These are phyloP conservation scores for Pouteria glomerata DNA, from an alignment of 148 eudicot genomes.

Conservation along the genomic window DNA sequence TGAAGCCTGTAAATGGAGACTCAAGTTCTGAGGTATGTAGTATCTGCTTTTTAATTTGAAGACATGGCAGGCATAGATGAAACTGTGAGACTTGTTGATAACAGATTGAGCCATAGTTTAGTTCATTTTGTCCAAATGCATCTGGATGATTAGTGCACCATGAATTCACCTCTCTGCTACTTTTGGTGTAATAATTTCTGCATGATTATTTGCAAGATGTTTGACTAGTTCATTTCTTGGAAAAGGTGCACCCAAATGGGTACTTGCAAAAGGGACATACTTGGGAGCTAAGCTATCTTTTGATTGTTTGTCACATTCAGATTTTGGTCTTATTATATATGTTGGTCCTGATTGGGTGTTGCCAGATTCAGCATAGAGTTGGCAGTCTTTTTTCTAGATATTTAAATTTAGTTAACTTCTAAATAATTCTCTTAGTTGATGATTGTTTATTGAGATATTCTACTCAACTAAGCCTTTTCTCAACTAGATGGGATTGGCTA, in stretches of 20 bases:
- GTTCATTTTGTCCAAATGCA: neutral
- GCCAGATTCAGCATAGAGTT: neutral
- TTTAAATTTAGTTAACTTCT: too few species aligned
- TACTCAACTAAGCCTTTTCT: too few species aligned
- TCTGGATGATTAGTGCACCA: neutral
- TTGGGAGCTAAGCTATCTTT: too few species aligned
- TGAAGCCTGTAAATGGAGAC: conserved; percentile 62
- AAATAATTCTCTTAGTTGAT: too few species aligned
- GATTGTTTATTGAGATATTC: too few species aligned
- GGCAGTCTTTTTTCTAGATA: too few species aligned
- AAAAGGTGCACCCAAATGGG: too few species aligned
- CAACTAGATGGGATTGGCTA: too few species aligned
- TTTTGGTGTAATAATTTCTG: neutral
- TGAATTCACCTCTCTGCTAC: neutral
- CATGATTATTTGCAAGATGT: neutral
- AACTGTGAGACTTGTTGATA: neutral
- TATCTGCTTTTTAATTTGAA: conserved; percentile 3
- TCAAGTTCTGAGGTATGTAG: conserved; percentile 80
- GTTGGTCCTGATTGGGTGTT: neutral
- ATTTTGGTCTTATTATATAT: neutral
- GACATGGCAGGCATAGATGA: neutral
- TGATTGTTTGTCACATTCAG: neutral
- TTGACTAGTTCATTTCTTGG: too few species aligned
- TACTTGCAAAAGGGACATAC: too few species aligned
- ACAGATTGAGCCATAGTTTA: neutral